Conservation (phyloP, 2,329 filamentous ascomycete genomes). For the Cryoendolithus antarcticus region DNA sequence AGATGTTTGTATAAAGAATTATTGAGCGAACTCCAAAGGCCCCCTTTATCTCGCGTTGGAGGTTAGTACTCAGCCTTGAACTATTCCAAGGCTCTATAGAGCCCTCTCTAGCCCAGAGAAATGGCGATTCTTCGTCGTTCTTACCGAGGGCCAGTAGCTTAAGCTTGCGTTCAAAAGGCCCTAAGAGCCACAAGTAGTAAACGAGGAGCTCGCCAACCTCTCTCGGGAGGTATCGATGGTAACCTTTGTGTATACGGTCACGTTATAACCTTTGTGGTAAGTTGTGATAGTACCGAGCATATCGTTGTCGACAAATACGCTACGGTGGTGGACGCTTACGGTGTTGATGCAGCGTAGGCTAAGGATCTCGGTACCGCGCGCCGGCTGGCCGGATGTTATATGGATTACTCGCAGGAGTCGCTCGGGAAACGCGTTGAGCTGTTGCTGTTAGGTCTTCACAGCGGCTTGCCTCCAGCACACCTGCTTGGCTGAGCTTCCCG, state of each 20-base stretch:
- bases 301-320: conserved; percentile 10
- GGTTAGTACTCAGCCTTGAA: neutral
- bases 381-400: conserved; percentile 10
- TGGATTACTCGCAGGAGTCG: conserved; percentile 9
- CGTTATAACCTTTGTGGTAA: conserved; percentile 11
- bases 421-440: conserved; percentile 5
- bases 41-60: neutral
- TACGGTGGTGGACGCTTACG: conserved; percentile 4
- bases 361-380: conserved; percentile 10
- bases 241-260: conserved; percentile 9
- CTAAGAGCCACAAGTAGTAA: conserved; percentile 10
- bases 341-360: conserved; percentile 7
- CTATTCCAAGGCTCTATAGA: conserved; percentile 1
- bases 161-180: neutral
- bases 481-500: neutral
- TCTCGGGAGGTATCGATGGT: conserved; percentile 10
- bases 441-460: neutral
- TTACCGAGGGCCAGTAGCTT: neutral
- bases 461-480: neutral
- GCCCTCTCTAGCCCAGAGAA: neutral
- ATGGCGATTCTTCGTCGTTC: neutral
- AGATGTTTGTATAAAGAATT: neutral
- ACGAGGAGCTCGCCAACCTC: conserved; percentile 10
- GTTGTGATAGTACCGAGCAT: conserved; percentile 8
- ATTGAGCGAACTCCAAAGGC: neutral